Percentiles rank a stretch among this genome's conserved stretches.
phyloP scores from a whole-genome alignment of 768 basidiomycete genomes.

The Pleurotus ostreatus region DNA sequence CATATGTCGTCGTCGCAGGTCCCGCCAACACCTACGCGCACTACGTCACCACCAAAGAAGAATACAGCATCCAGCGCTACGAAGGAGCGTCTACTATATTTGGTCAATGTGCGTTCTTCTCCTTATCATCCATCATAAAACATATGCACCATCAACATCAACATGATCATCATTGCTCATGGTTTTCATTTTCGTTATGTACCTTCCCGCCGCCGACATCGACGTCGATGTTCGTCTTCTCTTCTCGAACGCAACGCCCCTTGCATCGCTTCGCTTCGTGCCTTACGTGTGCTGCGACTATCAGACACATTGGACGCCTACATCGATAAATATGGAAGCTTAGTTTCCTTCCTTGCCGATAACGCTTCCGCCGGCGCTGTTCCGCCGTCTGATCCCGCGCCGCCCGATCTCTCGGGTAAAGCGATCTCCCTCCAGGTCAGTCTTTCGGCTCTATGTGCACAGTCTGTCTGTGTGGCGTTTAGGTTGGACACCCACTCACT shows the following conservation, averaged over 20 bases:
- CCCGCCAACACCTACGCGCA: constrained; percentile 82
- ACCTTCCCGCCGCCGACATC: not conserved
- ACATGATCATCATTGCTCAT: no score
- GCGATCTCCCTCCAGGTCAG: constrained; percentile 67
- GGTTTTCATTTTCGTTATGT: no score
- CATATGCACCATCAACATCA: no score
- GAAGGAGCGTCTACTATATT: constrained; percentile 81
- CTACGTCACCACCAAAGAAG: constrained; percentile 70
- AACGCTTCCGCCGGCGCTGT: constrained; percentile 29
- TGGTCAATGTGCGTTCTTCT: constrained; percentile 56
- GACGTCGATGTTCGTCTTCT: not conserved
- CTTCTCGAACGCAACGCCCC: constrained; percentile 6
- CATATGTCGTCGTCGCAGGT: constrained; percentile 74
- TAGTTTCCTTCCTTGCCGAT: constrained; percentile 61
- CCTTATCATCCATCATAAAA: no score
- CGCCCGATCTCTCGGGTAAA: constrained; percentile 57
- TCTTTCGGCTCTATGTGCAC: not conserved
- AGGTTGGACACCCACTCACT: no score
- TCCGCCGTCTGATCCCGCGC: constrained; percentile 61
- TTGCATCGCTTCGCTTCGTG: constrained; percentile 1
- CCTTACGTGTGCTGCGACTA: not conserved
- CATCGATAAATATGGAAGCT: constrained; percentile 67
- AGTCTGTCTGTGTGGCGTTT: not conserved
- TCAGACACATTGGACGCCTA: constrained; percentile 77
- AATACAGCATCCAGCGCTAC: constrained; percentile 72